Evolutionary conservation across 2,329 filamentous ascomycete genomes (phyloP), one percentile per base, ranked within the genome.

Genomic region (Tolypocladium paradoxum): DNA sequence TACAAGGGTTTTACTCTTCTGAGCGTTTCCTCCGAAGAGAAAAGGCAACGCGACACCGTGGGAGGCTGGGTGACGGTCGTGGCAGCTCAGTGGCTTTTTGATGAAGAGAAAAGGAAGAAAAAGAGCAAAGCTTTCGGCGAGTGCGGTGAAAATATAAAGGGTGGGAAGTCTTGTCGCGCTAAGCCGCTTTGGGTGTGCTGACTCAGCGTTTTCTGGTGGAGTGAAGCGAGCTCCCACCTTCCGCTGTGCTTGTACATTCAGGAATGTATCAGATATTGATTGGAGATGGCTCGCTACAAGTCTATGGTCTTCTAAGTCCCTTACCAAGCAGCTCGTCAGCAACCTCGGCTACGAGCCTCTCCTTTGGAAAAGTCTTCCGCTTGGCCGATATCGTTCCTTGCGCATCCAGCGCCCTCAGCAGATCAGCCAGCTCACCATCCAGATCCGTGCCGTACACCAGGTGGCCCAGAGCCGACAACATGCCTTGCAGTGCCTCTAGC

Each of bases 341-440:
- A n/a, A 82, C 71, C 61, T 82, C 78, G 2, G 53, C 56, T 18
- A 90, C 64, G 46, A 90, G 66, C 50, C 73, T 70, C 66, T 87
- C 77, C 14, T 76, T 70, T 1, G 78, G 74, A 58, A 87, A 84
- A 1, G 65, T 61, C 52, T 74, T 73, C 55, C 76, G 75, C 68
- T 85, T 89, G 1, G 64, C 72, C 36, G 75, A 54, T 1, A 95
- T 74, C 0, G 80, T 83, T 3, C 79, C 80, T 34, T 77, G 74
- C 0, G 90, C 88, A 65, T 91, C 90, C 76, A 96, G 79, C 0
- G 83, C 85, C 53, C 81, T 79, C 58, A 90, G 77, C n/a, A 96
- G 70, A 65, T 95, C 90, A 12, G 84, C 75, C n/a, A 96, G 66
- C 59, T 91, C 87, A 0, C 90, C 87, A 33, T 86, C 81, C 36